A percentile compares a stretch with the other conserved stretches of the same genome.
These are phyloP conservation scores for Heterobasidion irregulare DNA, from an alignment of 1,284 basidiomycete genomes.

Conservation along the genomic window DNA sequence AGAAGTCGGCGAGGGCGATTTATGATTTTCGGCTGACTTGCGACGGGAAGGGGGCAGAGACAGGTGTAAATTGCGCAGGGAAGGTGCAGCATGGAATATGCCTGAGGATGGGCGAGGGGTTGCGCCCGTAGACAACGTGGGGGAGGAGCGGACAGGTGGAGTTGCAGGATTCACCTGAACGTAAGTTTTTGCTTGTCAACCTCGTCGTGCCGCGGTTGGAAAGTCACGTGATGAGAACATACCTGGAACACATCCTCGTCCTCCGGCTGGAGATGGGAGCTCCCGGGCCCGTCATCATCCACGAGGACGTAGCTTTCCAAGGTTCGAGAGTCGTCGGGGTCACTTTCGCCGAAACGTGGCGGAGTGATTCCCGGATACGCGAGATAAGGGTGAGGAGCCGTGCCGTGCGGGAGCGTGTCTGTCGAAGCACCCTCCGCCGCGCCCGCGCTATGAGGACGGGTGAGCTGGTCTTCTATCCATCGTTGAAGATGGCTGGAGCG, in stretches of 20 bases:
- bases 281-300: constrained; percentile 24
- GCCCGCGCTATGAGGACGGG: constrained; percentile 6
- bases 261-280: constrained; percentile 28
- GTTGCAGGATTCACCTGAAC: background rate
- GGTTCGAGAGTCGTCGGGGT: constrained; percentile 27
- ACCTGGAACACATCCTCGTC: constrained; percentile 18
- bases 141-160: constrained; percentile 9
- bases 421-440: constrained; percentile 3
- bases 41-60: constrained; percentile 34
- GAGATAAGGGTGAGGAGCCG: constrained; percentile 38
- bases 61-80: constrained; percentile 48
- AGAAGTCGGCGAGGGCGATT: constrained; percentile 8
- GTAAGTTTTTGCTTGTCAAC: background rate
- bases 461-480: constrained; percentile 62
- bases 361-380: constrained; percentile 42
- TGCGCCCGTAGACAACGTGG: constrained; percentile 11
- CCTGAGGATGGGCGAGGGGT: constrained; percentile 19
- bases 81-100: constrained; percentile 37
- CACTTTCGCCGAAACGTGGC: constrained; percentile 18
- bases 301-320: constrained; percentile 51
- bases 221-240: constrained; percentile 19
- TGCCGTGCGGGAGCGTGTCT: constrained; percentile 16
- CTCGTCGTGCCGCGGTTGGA: background rate
- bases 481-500: constrained; percentile 56
- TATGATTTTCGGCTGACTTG: constrained; percentile 25